Evolutionary conservation across 768 basidiomycete species (phyloP), one percentile per base, ranked within the genome.

Genomic region (Mycena amicta): DNA sequence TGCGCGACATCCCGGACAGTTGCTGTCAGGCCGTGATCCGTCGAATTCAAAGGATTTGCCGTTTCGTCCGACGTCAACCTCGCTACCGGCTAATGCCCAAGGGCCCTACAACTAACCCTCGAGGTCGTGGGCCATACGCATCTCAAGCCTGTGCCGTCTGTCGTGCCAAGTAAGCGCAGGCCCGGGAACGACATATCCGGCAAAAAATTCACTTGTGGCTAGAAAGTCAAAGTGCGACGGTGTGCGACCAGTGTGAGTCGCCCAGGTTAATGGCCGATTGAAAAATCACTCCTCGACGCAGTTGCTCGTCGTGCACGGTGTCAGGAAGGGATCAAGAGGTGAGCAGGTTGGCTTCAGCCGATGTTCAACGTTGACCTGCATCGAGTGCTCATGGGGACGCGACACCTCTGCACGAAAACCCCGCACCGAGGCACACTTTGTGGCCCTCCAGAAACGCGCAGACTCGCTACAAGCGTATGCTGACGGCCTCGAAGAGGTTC

Each of bases 171-270:
- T 56, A 23, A 13, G 43, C 28, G 55, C 16, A 5, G 11, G n/a
- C n/a, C n/a, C n/a, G n/a, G n/a, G n/a, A n/a, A n/a, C n/a, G n/a
- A n/a, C n/a, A n/a, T n/a, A n/a, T n/a, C n/a, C n/a, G n/a, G n/a
- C n/a, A n/a, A n/a, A n/a, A n/a, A n/a, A n/a, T n/a, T n/a, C n/a
- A n/a, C n/a, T n/a, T n/a, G n/a, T 25, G 29, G 16, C 12, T 18
- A 56, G 55, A 23, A 56, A 56, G 55, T 46, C 46, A 11, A 47
- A 50, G 20, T 56, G 55, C 46, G 41, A 56, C 49, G 55, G 47
- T 6, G 47, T 33, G 4, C n/a, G 29, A 29, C 55, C 55, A 30
- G 49, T 56, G 47, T 49, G 8, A 12, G 25, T 25, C 26, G 23
- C n/a, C n/a, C n/a, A n/a, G n/a, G n/a, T n/a, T n/a, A n/a, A n/a